Base-by-base conservation (phyloP, 306 rosid species). In the Quercus agrifolia region DNA sequence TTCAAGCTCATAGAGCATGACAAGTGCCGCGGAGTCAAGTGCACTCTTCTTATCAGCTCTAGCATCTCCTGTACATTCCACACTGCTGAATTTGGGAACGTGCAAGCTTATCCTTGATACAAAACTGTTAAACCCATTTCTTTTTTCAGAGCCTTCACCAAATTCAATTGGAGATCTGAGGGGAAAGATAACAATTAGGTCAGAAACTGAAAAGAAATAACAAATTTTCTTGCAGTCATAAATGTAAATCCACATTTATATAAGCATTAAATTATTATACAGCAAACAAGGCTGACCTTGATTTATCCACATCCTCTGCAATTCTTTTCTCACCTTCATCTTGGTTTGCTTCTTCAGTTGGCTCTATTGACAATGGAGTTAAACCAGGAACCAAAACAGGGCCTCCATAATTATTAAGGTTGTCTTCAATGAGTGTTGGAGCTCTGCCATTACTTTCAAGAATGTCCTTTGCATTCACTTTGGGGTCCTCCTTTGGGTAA, bases 41-140 rank as follows among this genome's bases (percentile, higher is more conserved):
- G 99, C 91, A 75, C 90, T 89, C 87, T 90, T 93, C 88, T 95
- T 95, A 73, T 91, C 96, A 10, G 87, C 78, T 78, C 93, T 90
- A 51, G 89, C 90, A 67, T 89, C 94, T 72, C 99, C 98, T 77
- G 68, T n/a, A 85, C 97, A 88, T 74, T 88, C 87, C 33, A 91
- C 69, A 56, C 76, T 57, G 77, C 91, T 89, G 14, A 54, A 67
- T 62, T 82, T 82, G 38, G 99, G 99, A 77, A 95, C 86, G 87
- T 83, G 83, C 88, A 95, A 75, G 19, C 71, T 84, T 52, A 89
- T 70, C 68, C 19, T 87, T 21, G 23, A 21, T 21, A 21, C 23
- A 21, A 21, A 21, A 21, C 23, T 21, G 23, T 21, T 21, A 21
- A 21, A 21, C 23, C 23, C 23, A 21, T 21, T 21, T 21, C 23